Evolutionary conservation across 2,329 filamentous ascomycete genomes (phyloP), one percentile per base, ranked within the genome.

Genomic region (Apiospora arundinis): DNA sequence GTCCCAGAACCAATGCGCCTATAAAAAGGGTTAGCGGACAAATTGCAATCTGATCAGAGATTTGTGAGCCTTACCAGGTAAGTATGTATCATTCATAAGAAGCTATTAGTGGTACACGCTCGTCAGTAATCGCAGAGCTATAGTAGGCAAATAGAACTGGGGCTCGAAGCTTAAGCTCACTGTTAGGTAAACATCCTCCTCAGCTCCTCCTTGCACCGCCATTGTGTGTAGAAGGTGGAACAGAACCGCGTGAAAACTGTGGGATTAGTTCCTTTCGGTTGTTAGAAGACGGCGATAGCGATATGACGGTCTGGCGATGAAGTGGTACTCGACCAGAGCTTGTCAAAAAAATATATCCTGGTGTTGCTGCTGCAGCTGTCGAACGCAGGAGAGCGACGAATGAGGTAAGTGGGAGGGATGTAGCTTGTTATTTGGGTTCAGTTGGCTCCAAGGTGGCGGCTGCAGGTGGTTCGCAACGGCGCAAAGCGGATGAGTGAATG

Each of bases 1-100:
- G 95, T 73, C 95, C 95, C 74, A 99, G 91, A 66, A 99, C 95
- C 77, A 96, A 90, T 72, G 95, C 95, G 81, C 96, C 95, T 97
- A 76, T 48, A 75, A 2, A 74, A 28, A 32, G 63, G 46, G 71
- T 74, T 73, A 76, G 74, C 70, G 70, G 25, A n/a, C 37, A 67
- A 66, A 68, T 69, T 25, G 70, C 72, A 70, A 73, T 72, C 63
- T 40, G 67, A 32, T 68, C 66, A 70, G 69, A 44, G 73, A 68
- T 23, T 70, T 14, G 70, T 49, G 68, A 60, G 68, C 73, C n/a
- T 78, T 86, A 97, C 95, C 95, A 81, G 96, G 95, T 68, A 99
- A 90, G 83, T 99, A 99, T 74, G 89, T 89, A 84, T 99, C 95
- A 85, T 90, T 97, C 85, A 97, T 87, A 71, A 98, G 90, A 82